Evolutionary conservation across 805 yeast genomes (phyloP).

Genomic region (Ogataea neopini): DNA sequence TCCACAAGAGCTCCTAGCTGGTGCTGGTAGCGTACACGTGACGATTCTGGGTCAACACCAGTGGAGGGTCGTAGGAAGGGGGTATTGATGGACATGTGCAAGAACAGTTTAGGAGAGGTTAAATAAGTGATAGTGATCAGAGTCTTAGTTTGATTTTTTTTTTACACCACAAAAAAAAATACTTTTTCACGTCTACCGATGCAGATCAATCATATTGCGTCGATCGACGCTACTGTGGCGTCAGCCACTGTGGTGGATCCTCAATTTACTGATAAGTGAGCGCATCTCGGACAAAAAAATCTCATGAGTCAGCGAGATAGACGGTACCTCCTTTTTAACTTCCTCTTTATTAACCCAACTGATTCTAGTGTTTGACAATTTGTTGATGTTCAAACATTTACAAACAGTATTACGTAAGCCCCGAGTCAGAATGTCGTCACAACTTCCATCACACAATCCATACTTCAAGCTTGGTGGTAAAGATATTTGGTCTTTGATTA

Average conservation of each 20-base stretch:
- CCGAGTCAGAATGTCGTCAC: constrained; percentile 20
- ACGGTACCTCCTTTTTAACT: not conserved
- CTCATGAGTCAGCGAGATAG: no score
- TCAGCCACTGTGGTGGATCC: constrained; percentile 1
- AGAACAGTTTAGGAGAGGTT: no score
- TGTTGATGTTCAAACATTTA: constrained; percentile 2
- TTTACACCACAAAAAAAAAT: not conserved
- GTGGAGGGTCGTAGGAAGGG: constrained; percentile 7
- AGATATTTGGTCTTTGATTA: constrained; percentile 94
- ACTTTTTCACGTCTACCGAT: not conserved
- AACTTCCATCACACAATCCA: constrained; percentile 54
- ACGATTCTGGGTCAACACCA: constrained; percentile 5
- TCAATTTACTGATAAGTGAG: constrained; percentile 1
- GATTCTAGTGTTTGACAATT: no score
- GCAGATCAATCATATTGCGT: not conserved
- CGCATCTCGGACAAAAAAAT: not conserved
- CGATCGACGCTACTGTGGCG: constrained; percentile 3
- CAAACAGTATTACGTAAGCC: not conserved
- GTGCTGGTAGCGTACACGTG: constrained; percentile 3
- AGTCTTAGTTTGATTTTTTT: not conserved
- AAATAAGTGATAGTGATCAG: no score
- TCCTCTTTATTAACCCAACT: not conserved
- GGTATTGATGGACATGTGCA: constrained; percentile 1
- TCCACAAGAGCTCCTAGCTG: constrained; percentile 8
- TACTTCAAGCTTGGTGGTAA: constrained; percentile 73